phyloP scores from a whole-genome alignment of 1,284 basidiomycete genomes.

The Tylopilus sp. region DNA sequence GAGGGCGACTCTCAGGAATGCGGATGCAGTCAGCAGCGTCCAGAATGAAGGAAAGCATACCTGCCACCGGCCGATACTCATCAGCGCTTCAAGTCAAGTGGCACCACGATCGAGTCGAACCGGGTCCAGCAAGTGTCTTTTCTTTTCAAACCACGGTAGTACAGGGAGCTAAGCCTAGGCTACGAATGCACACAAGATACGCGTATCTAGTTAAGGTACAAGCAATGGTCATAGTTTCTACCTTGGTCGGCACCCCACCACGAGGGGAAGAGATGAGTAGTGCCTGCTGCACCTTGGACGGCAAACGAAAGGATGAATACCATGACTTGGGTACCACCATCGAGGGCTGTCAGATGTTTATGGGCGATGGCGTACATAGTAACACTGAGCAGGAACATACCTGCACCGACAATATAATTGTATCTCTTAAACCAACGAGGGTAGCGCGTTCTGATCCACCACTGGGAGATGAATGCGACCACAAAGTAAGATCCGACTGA shows the following conservation, averaged over 20 bases:
- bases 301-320: constrained; percentile 70
- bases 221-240: constrained; percentile 29
- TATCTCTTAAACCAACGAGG: constrained; percentile 54
- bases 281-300: constrained; percentile 64
- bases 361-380: not conserved
- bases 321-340: constrained; percentile 65
- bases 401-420: constrained; percentile 45
- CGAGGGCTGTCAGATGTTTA: constrained; percentile 37
- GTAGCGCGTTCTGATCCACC: constrained; percentile 53
- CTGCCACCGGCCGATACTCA: constrained; percentile 4
- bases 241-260: constrained; percentile 53
- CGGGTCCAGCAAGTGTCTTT: no score
- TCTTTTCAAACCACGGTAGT: not conserved
- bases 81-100: no score
- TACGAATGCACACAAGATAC: not conserved
- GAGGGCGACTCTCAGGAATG: constrained; percentile 61
- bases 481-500: constrained; percentile 39
- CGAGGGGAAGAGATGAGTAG: constrained; percentile 50
- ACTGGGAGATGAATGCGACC: constrained; percentile 53
- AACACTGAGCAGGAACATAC: constrained; percentile 16
- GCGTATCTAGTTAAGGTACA: constrained; percentile 11
- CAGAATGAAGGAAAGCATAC: constrained; percentile 44
- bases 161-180: not conserved
- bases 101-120: no score
- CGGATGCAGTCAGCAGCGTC: constrained; percentile 51